A percentile compares a stretch with the other conserved stretches of the same genome.
Conservation (phyloP, 2,329 filamentous ascomycete species). For the Thelonectria discophora region DNA sequence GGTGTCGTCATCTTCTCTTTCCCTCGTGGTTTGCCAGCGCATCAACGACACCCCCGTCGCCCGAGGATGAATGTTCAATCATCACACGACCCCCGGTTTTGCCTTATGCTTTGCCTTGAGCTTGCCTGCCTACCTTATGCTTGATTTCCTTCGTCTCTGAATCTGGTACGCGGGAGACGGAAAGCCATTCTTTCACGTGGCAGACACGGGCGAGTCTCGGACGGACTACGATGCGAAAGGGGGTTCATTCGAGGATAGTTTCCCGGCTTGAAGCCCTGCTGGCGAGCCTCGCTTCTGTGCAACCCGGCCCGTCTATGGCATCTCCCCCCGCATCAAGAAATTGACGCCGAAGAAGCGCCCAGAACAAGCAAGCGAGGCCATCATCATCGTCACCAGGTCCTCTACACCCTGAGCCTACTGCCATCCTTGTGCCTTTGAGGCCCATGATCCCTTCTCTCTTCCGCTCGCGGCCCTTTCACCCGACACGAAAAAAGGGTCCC, state of each 20-base stretch:
- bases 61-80: background rate
- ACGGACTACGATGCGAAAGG: background rate
- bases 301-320: slow-evolving; percentile 15
- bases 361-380: slow-evolving; percentile 21
- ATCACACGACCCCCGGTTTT: slow-evolving; percentile 13
- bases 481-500: slow-evolving; percentile 26
- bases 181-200: slow-evolving; percentile 19
- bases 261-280: background rate
- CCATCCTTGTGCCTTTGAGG: too few relatives aligned
- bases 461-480: slow-evolving; percentile 35
- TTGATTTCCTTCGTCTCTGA: too few relatives aligned
- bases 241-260: background rate
- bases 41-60: slow-evolving; percentile 11
- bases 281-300: background rate
- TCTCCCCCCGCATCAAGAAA: slow-evolving; percentile 34
- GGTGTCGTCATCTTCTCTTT: slow-evolving; percentile 3
- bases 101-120: too few relatives aligned
- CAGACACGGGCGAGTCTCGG: slow-evolving; percentile 1
- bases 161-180: slow-evolving; percentile 9
- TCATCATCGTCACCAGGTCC: slow-evolving; percentile 37
- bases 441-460: slow-evolving; percentile 24
- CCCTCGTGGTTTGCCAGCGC: slow-evolving; percentile 21
- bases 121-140: too few relatives aligned
- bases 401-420: too few relatives aligned
- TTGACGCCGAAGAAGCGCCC: slow-evolving; percentile 11